Conservation (phyloP, 176 grass and related monocot genomes). For the Oryza officinalis region DNA sequence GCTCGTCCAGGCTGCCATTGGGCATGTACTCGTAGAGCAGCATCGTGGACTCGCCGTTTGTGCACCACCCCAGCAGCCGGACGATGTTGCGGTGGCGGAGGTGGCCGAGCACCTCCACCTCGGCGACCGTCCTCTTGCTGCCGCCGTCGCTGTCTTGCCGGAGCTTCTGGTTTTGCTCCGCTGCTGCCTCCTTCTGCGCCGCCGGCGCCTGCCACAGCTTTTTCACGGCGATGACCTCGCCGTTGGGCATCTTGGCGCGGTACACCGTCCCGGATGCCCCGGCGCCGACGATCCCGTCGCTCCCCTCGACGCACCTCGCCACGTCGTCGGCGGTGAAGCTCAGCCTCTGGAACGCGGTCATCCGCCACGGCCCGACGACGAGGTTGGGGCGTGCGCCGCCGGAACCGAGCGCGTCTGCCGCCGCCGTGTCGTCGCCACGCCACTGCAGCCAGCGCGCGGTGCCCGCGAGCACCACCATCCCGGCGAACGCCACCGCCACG, state of each 20-base stretch:
- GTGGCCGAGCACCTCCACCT: slow-evolving; percentile 83
- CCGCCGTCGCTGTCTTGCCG: not conserved
- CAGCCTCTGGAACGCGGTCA: slow-evolving; percentile 83
- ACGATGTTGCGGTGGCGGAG: slow-evolving; percentile 96
- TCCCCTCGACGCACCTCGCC: slow-evolving; percentile 55
- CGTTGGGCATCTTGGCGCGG: slow-evolving; percentile 80
- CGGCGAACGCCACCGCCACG: slow-evolving; percentile 57
- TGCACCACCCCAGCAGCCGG: slow-evolving; percentile 78
- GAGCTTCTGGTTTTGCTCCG: not conserved
- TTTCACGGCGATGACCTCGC: slow-evolving; percentile 87
- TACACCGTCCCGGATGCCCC: slow-evolving; percentile 83
- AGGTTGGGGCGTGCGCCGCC: not conserved
- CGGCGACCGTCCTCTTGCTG: slow-evolving; percentile 35
- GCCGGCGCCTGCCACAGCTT: slow-evolving; percentile 67
- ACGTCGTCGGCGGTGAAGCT: slow-evolving; percentile 86
- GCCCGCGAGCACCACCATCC: slow-evolving; percentile 57
- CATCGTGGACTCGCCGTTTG: slow-evolving; percentile 63
- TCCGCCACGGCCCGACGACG: slow-evolving; percentile 50
- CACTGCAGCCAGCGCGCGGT: slow-evolving; percentile 67
- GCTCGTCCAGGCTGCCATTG: slow-evolving; percentile 88
- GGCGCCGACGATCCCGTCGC: slow-evolving; percentile 69
- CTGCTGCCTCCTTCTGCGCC: slow-evolving; percentile 41
- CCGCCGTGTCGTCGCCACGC: slow-evolving; percentile 8
- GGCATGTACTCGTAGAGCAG: slow-evolving; percentile 98
- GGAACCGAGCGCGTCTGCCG: not conserved